Percentiles rank a stretch among this genome's conserved stretches.
These are phyloP conservation scores for Pythium phragmiticola DNA, from an alignment of 352 stramenopile species.

Conservation along the genomic window DNA sequence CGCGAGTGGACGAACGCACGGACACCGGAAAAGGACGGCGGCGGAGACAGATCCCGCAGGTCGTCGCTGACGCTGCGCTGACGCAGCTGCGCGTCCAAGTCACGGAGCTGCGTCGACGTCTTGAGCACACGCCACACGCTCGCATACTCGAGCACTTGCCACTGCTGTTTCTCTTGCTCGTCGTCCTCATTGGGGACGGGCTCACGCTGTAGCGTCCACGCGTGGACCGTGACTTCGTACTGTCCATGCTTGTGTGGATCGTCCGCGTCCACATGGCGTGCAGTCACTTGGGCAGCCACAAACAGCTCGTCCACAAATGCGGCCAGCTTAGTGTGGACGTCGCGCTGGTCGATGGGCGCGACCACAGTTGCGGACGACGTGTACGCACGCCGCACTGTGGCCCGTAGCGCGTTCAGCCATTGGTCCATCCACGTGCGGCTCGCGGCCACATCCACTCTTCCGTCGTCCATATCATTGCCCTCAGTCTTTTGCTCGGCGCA, in stretches of 20 bases:
- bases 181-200: conserved; percentile 29
- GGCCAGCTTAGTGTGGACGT: conserved; percentile 43
- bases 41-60: conserved; percentile 42
- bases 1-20: conserved; percentile 28
- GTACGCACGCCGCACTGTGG: conserved; percentile 5
- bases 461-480: conserved; percentile 1
- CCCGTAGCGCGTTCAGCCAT: conserved; percentile 50
- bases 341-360: conserved; percentile 29
- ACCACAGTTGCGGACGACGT: conserved; percentile 2
- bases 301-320: conserved; percentile 53
- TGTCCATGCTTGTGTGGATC: conserved; percentile 25
- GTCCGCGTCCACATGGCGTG: conserved; percentile 26
- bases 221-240: conserved; percentile 55
- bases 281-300: conserved; percentile 40
- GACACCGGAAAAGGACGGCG: conserved; percentile 39
- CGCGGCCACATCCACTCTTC: conserved; percentile 27
- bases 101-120: conserved; percentile 41
- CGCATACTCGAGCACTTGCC: conserved; percentile 70
- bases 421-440: conserved; percentile 46
- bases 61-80: conserved; percentile 37
- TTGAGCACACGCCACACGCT: conserved; percentile 51
- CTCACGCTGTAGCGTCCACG: conserved; percentile 66
- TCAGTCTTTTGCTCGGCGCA: conserved; percentile 37
- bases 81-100: conserved; percentile 54
- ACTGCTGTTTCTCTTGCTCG: conserved; percentile 23